Base-by-base conservation (phyloP, 129 eudicot genomes). In the Pulicaria dysenterica region DNA sequence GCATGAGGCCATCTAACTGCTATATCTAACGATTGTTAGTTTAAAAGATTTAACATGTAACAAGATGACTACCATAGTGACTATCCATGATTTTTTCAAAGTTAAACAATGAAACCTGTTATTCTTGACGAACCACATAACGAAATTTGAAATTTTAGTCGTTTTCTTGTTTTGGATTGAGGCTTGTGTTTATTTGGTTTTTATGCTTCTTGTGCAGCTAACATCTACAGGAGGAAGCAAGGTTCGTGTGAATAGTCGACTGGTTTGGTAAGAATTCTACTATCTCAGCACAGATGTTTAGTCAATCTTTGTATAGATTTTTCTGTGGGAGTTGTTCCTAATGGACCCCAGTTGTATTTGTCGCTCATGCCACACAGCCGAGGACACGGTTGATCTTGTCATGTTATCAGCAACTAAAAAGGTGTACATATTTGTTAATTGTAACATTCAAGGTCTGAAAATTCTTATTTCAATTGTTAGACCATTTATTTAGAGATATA, bases 241-340 rank as follows among this genome's bases (percentile, higher is more conserved):
- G 48, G 34, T 48, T 48, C 44, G 36, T 34, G 46, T 51, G 45
- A 34, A 48, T 38, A 36, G 4, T 50, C 4, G 34, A 24, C 44
- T 47, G 55, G 5, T 67, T 31, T 67, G 58, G 58, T 67, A 67
- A 47, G 73, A 24, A 44, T 46, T 44, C 56, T 45, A 45, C 70
- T 24, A 3, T 58, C 40, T 58, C 9, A 4, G 64, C 9, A 7
- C 64, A 58, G n/a, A 2, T 58, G 6, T 58, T 44, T 24, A 45
- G 14, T 43, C 37, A 4, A 64, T 64, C 54, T 39, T 45, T 65
- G 71, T 65, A 45, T 46, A 45, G 59, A 8, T 36, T 38, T 4
- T 67, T n/a, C 48, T 49, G 8, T 34, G 59, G 37, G 15, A 43
- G 57, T 47, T 66, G 72, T 47, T 14, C 72, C 13, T 66, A 24